phyloP scores from a whole-genome alignment of 345 rosid species.

The Barbarea vulgaris region DNA sequence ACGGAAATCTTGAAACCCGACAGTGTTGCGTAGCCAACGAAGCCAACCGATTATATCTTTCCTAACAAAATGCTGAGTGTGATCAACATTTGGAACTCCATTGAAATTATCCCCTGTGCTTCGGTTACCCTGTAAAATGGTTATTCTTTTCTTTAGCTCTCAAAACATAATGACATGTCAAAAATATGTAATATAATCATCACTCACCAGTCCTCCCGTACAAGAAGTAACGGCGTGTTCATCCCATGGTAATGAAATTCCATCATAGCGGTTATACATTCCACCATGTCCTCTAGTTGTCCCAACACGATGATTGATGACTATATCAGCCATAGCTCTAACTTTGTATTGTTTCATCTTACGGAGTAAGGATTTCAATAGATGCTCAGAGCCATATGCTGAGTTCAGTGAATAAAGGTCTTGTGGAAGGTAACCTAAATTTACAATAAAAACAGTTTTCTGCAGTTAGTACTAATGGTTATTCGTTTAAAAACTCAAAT shows the following conservation, averaged over 20 bases:
- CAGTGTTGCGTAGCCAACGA: slow-evolving; percentile 62
- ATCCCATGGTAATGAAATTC: slow-evolving; percentile 78
- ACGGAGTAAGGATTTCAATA: slow-evolving; percentile 61
- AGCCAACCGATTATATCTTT: slow-evolving; percentile 82
- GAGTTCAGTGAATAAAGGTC: slow-evolving; percentile 80
- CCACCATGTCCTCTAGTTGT: slow-evolving; percentile 84
- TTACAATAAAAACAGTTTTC: neutral
- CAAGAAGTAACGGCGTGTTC: slow-evolving; percentile 90
- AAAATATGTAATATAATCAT: slow-evolving; percentile 4
- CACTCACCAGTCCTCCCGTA: slow-evolving; percentile 80
- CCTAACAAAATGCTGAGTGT: slow-evolving; percentile 79
- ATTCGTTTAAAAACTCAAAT: neutral
- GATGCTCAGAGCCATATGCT: slow-evolving; percentile 78
- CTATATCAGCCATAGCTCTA: slow-evolving; percentile 94
- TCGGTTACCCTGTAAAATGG: slow-evolving; percentile 62
- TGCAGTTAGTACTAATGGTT: neutral
- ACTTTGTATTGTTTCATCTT: slow-evolving; percentile 77
- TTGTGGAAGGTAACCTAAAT: slow-evolving; percentile 87
- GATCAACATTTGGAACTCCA: slow-evolving; percentile 95
- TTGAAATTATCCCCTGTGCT: slow-evolving; percentile 95
- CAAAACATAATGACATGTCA: neutral
- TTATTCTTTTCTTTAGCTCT: neutral
- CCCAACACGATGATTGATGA: slow-evolving; percentile 92
- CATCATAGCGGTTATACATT: slow-evolving; percentile 85
- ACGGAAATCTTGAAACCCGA: slow-evolving; percentile 90